These are phyloP conservation scores for Stachybotrys chartarum DNA, from an alignment of 2,329 filamentous ascomycete genomes.

Conservation along the genomic window DNA sequence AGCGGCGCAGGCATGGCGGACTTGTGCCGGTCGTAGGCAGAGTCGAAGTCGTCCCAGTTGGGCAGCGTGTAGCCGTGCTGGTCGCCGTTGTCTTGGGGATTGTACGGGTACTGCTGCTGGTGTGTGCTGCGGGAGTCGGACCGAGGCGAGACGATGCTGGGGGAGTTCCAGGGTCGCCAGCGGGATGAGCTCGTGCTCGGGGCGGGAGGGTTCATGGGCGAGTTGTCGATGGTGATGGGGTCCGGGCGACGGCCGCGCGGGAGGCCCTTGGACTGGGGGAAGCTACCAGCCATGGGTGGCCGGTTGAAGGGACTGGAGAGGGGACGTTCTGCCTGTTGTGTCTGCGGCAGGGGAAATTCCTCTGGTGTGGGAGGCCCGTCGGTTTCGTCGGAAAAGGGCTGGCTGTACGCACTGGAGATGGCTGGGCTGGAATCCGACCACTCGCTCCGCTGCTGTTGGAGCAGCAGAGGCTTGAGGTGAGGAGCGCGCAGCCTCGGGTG, in stretches of 20 bases:
- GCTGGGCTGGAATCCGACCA: background rate
- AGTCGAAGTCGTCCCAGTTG: slow-evolving; percentile 20
- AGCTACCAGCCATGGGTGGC: slow-evolving; percentile 22
- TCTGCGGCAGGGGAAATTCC: background rate
- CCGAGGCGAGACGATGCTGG: background rate
- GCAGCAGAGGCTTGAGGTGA: background rate
- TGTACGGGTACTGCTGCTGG: background rate
- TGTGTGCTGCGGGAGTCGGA: background rate
- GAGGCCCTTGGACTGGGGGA: slow-evolving; percentile 24
- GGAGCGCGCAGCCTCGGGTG: background rate
- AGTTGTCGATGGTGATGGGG: background rate
- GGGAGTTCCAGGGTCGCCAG: background rate
- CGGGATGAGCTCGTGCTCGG: background rate
- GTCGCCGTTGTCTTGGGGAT: background rate
- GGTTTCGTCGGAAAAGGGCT: background rate
- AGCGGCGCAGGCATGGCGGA: slow-evolving; percentile 29
- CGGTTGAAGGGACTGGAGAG: slow-evolving; percentile 19
- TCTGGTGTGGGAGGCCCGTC: background rate
- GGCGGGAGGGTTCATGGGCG: background rate
- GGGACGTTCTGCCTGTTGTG: slow-evolving; percentile 3
- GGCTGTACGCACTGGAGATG: background rate
- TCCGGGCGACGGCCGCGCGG: slow-evolving; percentile 24
- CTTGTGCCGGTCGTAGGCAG: slow-evolving; percentile 15
- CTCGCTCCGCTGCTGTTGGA: background rate
- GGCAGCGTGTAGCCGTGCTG: slow-evolving; percentile 11